Evolutionary conservation across 2,329 filamentous ascomycete genomes (phyloP).

Genomic region (Fusarium vanettenii): DNA sequence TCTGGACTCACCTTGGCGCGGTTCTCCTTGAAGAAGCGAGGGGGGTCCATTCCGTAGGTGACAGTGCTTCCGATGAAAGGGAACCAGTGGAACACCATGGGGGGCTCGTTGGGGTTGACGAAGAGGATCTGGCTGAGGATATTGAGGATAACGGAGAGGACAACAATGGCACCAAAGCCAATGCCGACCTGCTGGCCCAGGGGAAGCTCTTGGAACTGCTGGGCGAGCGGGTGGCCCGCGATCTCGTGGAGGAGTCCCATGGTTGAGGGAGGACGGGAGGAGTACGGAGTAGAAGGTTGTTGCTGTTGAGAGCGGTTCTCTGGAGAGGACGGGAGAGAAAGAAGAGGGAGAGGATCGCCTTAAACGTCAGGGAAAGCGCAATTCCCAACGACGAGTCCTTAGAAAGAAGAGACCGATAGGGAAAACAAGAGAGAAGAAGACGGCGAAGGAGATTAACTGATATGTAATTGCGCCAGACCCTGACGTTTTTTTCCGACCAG

Average conservation of each 20-base stretch:
- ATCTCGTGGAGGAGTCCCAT: conserved; percentile 70
- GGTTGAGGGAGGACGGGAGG: conserved; percentile 26
- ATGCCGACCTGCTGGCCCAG: conserved; percentile 60
- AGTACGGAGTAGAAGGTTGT: conserved; percentile 1
- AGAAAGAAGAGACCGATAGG: conserved; percentile 24
- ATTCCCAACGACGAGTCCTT: conserved; percentile 34
- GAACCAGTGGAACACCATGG: conserved; percentile 84
- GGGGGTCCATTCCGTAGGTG: conserved; percentile 94
- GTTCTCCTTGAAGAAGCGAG: conserved; percentile 82
- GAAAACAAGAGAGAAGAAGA: conserved; percentile 26
- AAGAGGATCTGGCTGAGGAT: conserved; percentile 83
- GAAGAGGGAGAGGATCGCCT: conserved; percentile 3
- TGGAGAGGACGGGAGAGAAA: background rate
- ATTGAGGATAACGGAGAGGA: conserved; percentile 77
- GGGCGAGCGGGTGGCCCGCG: conserved; percentile 60
- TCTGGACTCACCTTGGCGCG: conserved; percentile 74
- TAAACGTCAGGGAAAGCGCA: conserved; percentile 19
- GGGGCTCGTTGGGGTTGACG: conserved; percentile 84
- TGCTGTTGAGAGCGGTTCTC: conserved; percentile 6
- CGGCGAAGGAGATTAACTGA: conserved; percentile 47
- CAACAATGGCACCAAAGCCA: conserved; percentile 57
- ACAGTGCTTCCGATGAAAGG: conserved; percentile 91
- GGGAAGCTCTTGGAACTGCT: conserved; percentile 62
- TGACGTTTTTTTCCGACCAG: conserved; percentile 42
- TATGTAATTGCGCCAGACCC: conserved; percentile 45